These are phyloP conservation scores for Fusarium verticillioides DNA, from an alignment of 2,329 filamentous ascomycete genomes.

Conservation along the genomic window DNA sequence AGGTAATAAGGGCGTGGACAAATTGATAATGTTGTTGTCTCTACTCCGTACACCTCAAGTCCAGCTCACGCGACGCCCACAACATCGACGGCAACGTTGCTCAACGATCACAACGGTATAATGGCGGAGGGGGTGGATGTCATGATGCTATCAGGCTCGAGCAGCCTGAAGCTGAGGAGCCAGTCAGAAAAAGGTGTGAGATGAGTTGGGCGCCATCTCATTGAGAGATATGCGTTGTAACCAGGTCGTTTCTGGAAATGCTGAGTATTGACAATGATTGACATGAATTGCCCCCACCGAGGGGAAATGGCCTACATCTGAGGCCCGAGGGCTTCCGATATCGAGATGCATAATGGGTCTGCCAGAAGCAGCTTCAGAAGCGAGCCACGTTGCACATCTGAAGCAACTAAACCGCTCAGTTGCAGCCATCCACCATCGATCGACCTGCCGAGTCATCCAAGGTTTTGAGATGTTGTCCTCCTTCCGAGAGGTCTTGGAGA, in stretches of 20 bases:
- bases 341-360: slow-evolving; percentile 46
- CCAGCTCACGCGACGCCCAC: slow-evolving; percentile 9
- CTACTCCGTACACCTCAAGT: neutral
- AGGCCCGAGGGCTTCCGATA: slow-evolving; percentile 43
- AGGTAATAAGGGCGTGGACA: neutral
- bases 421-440: slow-evolving; percentile 37
- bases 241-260: slow-evolving; percentile 12
- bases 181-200: slow-evolving; percentile 16
- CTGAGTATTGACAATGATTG: slow-evolving; percentile 32
- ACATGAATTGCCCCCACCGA: slow-evolving; percentile 38
- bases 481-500: slow-evolving; percentile 26
- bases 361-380: slow-evolving; percentile 44
- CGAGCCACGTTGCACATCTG: slow-evolving; percentile 52
- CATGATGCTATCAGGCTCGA: slow-evolving; percentile 23
- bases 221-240: slow-evolving; percentile 11
- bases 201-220: slow-evolving; percentile 21
- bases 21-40: slow-evolving; percentile 7
- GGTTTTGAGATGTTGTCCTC: slow-evolving; percentile 30
- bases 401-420: slow-evolving; percentile 47
- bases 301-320: slow-evolving; percentile 30
- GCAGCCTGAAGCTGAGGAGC: slow-evolving; percentile 3
- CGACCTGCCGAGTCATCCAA: slow-evolving; percentile 35
- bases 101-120: slow-evolving; percentile 1
- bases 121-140: slow-evolving; percentile 13
- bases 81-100: slow-evolving; percentile 4